Evolutionary conservation across 2,329 filamentous ascomycete genomes (phyloP), one percentile per base, ranked within the genome.

Genomic region (Knufia petricola): DNA sequence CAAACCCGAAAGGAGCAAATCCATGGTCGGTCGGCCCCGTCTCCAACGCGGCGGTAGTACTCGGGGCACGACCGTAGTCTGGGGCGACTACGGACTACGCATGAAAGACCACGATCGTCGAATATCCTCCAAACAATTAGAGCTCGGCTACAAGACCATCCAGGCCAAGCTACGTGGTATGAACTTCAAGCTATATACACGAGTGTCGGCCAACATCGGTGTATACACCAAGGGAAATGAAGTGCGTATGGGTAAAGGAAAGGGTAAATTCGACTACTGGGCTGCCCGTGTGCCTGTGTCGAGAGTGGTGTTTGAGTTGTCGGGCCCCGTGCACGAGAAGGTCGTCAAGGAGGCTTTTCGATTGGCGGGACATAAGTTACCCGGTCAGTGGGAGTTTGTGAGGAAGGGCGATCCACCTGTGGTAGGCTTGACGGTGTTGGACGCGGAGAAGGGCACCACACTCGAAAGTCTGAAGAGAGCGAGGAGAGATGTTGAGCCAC

Each of bases 231-330:
- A 84, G 66, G 92, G 92, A 50, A 98, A 96, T 62, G 92, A 98
- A 71, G 84, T 87, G 66, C 84, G 92, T 78, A 98, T 98, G 94
- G 92, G 92, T 66, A 98, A 96, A 70, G 92, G 92, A 69, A 98
- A 98, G 67, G 92, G 92, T 59, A 85, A 83, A 54, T 96, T 98
- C 64, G 92, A 98, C 65, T 87, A 94, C 64, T 98, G 92, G 92
- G 88, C 90, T 3, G 80, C 85, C 19, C 81, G 90, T 67, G 82
- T 96, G 58, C 81, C 87, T 7, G 87, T 96, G 45, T 95, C 85
- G 69, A 86, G 92, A 66, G 80, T 98, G 42, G 73, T 95, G 17
- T 94, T 98, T 58, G 92, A 98, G 69, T 70, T 98, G 58, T 88
- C 87, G 67, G 92, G 92, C 39, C 79, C 88, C 59, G 64, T 96